phyloP scores from a whole-genome alignment of 2,329 filamentous ascomycete genomes.

The Penicillium sp. region DNA sequence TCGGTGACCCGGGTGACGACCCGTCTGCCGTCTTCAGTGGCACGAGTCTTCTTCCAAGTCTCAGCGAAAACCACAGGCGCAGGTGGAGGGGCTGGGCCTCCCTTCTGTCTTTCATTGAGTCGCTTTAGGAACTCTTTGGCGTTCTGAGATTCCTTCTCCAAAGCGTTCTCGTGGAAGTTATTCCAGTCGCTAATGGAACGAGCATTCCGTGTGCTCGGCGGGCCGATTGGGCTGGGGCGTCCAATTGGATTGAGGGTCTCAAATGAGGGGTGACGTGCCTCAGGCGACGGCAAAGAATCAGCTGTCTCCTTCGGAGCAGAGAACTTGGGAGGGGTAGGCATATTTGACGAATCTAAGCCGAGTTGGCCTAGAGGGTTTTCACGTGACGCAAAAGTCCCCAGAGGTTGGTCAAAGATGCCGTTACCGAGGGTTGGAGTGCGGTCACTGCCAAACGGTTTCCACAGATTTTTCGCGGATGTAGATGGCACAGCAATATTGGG shows the following conservation, averaged over 20 bases:
- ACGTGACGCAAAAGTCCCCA: slow-evolving; percentile 47
- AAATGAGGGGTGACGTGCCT: slow-evolving; percentile 37
- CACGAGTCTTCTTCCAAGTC: slow-evolving; percentile 48
- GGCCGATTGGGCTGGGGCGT: slow-evolving; percentile 48
- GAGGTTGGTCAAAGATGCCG: slow-evolving; percentile 59
- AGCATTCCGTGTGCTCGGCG: slow-evolving; percentile 39
- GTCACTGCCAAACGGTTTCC: slow-evolving; percentile 57
- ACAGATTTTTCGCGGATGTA: slow-evolving; percentile 50
- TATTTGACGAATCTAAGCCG: slow-evolving; percentile 40
- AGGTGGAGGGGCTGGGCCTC: slow-evolving; percentile 16
- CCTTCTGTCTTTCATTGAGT: slow-evolving; percentile 34
- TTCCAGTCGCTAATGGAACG: slow-evolving; percentile 41
- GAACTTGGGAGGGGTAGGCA: slow-evolving; percentile 35
- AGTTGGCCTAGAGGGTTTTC: slow-evolving; percentile 44
- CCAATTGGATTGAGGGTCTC: slow-evolving; percentile 42
- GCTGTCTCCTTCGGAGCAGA: slow-evolving; percentile 36
- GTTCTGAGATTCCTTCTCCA: slow-evolving; percentile 42
- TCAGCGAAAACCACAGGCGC: slow-evolving; percentile 42
- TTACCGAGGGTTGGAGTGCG: slow-evolving; percentile 61
- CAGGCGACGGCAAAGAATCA: slow-evolving; percentile 40
- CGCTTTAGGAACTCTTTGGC: slow-evolving; percentile 42
- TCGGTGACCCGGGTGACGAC: slow-evolving; percentile 38
- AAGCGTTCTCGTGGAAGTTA: slow-evolving; percentile 43
- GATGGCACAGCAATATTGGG: slow-evolving; percentile 35
- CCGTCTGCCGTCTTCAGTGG: slow-evolving; percentile 43